Conservation (phyloP, 2,329 filamentous ascomycete species). For the Ciborinia camelliae region DNA sequence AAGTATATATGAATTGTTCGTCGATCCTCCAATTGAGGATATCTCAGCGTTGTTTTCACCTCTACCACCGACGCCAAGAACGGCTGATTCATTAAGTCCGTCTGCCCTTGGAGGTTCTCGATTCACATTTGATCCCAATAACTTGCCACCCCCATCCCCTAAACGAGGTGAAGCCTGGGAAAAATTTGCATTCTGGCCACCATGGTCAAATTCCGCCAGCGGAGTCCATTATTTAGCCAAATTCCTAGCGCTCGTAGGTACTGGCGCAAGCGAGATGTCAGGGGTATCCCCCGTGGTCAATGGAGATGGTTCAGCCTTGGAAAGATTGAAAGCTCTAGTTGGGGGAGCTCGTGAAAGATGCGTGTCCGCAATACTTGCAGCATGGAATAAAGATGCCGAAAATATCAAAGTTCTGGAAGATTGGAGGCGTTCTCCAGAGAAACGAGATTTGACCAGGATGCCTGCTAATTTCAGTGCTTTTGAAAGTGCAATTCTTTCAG, state of each 20-base stretch:
- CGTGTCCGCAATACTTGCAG: constrained; percentile 78
- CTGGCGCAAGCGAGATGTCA: constrained; percentile 81
- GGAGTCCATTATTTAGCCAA: constrained; percentile 87
- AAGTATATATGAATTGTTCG: constrained; percentile 76
- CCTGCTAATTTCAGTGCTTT: constrained; percentile 82
- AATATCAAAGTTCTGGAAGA: constrained; percentile 90
- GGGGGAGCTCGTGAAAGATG: constrained; percentile 78
- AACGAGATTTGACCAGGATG: constrained; percentile 86
- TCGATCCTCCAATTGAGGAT: constrained; percentile 84
- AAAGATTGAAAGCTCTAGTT: constrained; percentile 73
- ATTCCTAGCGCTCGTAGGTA: constrained; percentile 78
- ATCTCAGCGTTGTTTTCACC: constrained; percentile 85
- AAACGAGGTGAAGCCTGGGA: constrained; percentile 85
- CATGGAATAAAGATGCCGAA: constrained; percentile 92
- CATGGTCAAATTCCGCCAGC: constrained; percentile 84
- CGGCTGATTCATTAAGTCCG: constrained; percentile 47
- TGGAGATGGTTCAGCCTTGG: constrained; percentile 56
- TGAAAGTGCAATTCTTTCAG: constrained; percentile 74
- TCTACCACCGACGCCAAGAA: constrained; percentile 63
- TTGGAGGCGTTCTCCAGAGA: constrained; percentile 81
- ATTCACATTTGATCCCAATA: constrained; percentile 76
- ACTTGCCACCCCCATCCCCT: constrained; percentile 72
- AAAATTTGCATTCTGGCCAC: constrained; percentile 93
- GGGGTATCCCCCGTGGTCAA: constrained; percentile 63
- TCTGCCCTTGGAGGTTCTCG: constrained; percentile 64